These are phyloP conservation scores for Colletotrichum euphorbiae DNA, from an alignment of 2,329 filamentous ascomycete genomes.

Conservation along the genomic window DNA sequence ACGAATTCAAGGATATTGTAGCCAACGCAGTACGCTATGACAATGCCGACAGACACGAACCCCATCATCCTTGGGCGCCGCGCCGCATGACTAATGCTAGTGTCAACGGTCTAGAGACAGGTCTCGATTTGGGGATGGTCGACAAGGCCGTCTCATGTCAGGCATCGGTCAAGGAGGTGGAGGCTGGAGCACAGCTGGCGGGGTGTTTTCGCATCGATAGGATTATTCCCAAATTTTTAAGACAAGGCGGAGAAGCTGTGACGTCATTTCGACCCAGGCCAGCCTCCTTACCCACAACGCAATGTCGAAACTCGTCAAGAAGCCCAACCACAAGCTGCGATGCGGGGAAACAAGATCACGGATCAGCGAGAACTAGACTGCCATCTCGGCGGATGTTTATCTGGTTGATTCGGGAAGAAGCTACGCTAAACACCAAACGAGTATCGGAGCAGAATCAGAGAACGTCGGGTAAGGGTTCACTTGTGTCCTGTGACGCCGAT, in stretches of 20 bases:
- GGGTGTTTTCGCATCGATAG: constrained; percentile 11
- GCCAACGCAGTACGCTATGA: constrained; percentile 3
- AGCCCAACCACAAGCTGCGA: constrained; percentile 14
- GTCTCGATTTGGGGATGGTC: constrained; percentile 2
- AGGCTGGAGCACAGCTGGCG: neutral
- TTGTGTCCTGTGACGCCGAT: constrained; percentile 21
- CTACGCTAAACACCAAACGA: constrained; percentile 4
- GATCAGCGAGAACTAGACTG: neutral
- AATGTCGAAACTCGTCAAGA: constrained; percentile 32
- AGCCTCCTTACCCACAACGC: constrained; percentile 32
- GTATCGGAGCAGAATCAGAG: constrained; percentile 6
- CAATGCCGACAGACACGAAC: neutral
- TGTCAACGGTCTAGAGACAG: constrained; percentile 5
- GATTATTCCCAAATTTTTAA: constrained; percentile 21
- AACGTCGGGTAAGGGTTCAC: constrained; percentile 16
- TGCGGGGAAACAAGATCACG: neutral
- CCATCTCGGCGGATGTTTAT: neutral
- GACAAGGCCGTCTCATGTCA: constrained; percentile 34
- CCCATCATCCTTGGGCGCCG: neutral
- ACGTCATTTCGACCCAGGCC: constrained; percentile 29
- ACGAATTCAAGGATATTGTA: neutral
- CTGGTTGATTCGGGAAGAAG: neutral
- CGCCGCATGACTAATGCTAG: constrained; percentile 19
- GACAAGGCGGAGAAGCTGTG: constrained; percentile 21
- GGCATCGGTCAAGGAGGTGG: neutral